A percentile compares a stretch with the other conserved stretches of the same genome.
phyloP scores from a whole-genome alignment of 352 stramenopile species.

The Phytophthora citrophthora region DNA sequence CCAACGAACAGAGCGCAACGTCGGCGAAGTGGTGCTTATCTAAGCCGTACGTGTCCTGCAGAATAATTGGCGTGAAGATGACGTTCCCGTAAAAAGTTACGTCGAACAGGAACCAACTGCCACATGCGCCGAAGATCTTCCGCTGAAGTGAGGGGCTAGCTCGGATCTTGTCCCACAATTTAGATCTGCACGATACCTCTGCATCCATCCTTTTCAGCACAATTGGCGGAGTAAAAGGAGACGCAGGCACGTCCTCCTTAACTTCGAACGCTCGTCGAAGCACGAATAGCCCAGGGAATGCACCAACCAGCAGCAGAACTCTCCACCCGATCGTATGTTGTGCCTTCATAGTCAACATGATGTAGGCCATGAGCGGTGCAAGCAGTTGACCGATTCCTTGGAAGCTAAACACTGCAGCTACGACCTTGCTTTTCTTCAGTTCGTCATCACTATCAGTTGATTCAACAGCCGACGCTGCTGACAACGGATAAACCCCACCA shows the following conservation, averaged over 20 bases:
- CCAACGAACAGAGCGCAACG: constrained; percentile 66
- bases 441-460: constrained; percentile 44
- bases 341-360: constrained; percentile 53
- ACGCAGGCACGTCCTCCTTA: constrained; percentile 36
- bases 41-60: constrained; percentile 73
- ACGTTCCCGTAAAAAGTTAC: constrained; percentile 92
- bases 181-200: constrained; percentile 22
- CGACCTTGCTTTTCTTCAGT: constrained; percentile 66
- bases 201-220: constrained; percentile 20
- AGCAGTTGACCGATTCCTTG: constrained; percentile 67
- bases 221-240: constrained; percentile 16
- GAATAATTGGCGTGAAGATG: constrained; percentile 87
- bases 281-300: constrained; percentile 67
- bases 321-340: constrained; percentile 52
- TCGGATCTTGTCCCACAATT: constrained; percentile 44
- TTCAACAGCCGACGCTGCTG: constrained; percentile 71
- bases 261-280: constrained; percentile 58
- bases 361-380: constrained; percentile 62
- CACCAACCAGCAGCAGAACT: constrained; percentile 57
- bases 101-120: constrained; percentile 94
- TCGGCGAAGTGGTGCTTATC: constrained; percentile 62
- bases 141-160: constrained; percentile 40
- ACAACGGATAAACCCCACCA: constrained; percentile 84
- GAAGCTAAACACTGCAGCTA: constrained; percentile 74
- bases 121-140: constrained; percentile 79